phyloP scores from a whole-genome alignment of 768 basidiomycete genomes.

The Coprinopsis sp. region DNA sequence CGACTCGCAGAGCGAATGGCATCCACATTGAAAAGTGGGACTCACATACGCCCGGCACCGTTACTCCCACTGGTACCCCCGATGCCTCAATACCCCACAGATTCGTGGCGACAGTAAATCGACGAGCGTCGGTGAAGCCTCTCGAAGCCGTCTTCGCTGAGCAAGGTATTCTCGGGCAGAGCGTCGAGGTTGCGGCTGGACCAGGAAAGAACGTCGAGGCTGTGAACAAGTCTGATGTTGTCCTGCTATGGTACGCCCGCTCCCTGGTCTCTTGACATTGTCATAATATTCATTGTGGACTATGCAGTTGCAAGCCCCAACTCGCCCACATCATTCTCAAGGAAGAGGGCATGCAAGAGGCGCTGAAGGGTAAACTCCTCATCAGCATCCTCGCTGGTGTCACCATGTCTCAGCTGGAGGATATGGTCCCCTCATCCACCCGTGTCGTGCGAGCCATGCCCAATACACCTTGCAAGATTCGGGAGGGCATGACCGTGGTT shows the following conservation, averaged over 20 bases:
- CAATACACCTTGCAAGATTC: conserved; percentile 98
- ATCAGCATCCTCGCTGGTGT: conserved; percentile 98
- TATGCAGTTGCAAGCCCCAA: conserved; percentile 87
- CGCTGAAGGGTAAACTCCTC: conserved; percentile 83
- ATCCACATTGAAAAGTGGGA: conserved; percentile 30
- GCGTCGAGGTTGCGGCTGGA: conserved; percentile 66
- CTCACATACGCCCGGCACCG: conserved; percentile 29
- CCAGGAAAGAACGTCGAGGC: conserved; percentile 74
- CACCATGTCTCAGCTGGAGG: conserved; percentile 74
- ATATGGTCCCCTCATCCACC: conserved; percentile 72
- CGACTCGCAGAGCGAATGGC: conserved; percentile 20
- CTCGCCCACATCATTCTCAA: conserved; percentile 69
- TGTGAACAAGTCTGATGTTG: conserved; percentile 71
- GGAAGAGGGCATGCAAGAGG: conserved; percentile 74
- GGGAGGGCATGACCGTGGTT: conserved; percentile 97
- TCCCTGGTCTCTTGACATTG: not conserved
- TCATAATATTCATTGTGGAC: conserved; percentile 4
- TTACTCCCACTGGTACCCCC: conserved; percentile 17
- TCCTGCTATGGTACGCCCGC: conserved; percentile 75
- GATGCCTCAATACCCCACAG: conserved; percentile 72
- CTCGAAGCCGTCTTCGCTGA: conserved; percentile 56
- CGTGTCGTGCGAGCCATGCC: conserved; percentile 96
- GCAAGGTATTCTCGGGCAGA: conserved; percentile 54
- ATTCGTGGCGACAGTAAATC: conserved; percentile 85
- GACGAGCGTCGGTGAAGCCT: conserved; percentile 67